phyloP scores from a whole-genome alignment of 495 filamentous ascomycete genomes.

The Jackrogersella minutella region DNA sequence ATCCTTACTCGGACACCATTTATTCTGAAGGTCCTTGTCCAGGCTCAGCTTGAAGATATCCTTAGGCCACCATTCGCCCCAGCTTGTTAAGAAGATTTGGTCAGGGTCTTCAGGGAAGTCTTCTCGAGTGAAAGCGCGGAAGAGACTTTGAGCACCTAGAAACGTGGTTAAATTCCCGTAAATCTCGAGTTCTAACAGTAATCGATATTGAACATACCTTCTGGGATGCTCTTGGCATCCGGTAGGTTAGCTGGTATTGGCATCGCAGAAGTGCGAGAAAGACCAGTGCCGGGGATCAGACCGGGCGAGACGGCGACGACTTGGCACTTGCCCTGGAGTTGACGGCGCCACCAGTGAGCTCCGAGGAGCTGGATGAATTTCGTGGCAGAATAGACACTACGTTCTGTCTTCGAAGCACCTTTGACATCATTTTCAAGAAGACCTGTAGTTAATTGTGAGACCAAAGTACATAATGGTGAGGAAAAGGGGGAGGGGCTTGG shows the following conservation, averaged over 20 bases:
- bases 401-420: conserved; percentile 38
- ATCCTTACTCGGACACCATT: conserved; percentile 54
- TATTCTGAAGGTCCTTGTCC: conserved; percentile 54
- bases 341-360: conserved; percentile 60
- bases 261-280: conserved; percentile 34
- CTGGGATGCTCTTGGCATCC: conserved; percentile 50
- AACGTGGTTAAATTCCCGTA: not conserved
- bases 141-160: conserved; percentile 50
- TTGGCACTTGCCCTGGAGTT: conserved; percentile 45
- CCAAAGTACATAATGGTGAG: not conserved
- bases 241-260: conserved; percentile 33
- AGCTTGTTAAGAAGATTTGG: conserved; percentile 56
- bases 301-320: conserved; percentile 58
- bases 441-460: conserved; percentile 7
- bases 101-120: conserved; percentile 57
- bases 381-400: conserved; percentile 44
- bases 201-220: conserved; percentile 43
- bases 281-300: conserved; percentile 49
- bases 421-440: conserved; percentile 46
- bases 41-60: conserved; percentile 48
- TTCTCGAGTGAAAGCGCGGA: conserved; percentile 51
- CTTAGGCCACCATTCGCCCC: conserved; percentile 59
- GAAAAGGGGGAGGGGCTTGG: not conserved
- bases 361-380: conserved; percentile 56
- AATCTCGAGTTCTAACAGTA: not conserved